Percentiles rank a stretch among this genome's conserved stretches.
These are phyloP conservation scores for Sporothrix brasiliensis DNA, from an alignment of 2,329 filamentous ascomycete species.

Conservation along the genomic window DNA sequence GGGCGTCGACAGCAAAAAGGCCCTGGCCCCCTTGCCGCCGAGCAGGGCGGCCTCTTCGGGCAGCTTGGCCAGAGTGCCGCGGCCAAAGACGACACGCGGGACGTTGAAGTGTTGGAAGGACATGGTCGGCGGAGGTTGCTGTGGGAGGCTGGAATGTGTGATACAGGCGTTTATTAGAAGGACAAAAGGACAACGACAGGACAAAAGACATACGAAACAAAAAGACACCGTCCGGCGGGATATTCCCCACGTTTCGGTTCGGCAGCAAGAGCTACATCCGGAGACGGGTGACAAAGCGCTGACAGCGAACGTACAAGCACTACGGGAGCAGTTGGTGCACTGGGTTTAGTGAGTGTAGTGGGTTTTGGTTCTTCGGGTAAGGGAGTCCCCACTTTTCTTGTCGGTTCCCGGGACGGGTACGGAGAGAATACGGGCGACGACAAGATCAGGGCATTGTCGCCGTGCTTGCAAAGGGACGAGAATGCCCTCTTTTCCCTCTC, in stretches of 20 bases:
- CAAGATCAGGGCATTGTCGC: background rate
- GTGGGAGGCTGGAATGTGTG: background rate
- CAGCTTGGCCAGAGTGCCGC: conserved; percentile 54
- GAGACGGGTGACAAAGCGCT: background rate
- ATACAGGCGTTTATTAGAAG: background rate
- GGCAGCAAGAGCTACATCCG: background rate
- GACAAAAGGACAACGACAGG: background rate
- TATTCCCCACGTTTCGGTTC: background rate
- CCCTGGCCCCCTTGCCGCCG: conserved; percentile 45
- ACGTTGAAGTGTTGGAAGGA: conserved; percentile 22
- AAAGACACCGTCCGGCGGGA: background rate
- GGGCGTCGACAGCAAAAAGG: conserved; percentile 58
- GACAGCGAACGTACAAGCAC: background rate
- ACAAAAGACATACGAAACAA: background rate
- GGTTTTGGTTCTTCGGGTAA: background rate
- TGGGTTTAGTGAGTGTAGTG: background rate
- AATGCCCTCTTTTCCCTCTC: no score
- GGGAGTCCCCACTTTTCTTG: background rate
- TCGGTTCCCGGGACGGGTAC: background rate
- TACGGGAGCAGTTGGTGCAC: background rate
- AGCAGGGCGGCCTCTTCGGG: conserved; percentile 48
- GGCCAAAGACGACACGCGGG: conserved; percentile 58
- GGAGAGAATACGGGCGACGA: background rate
- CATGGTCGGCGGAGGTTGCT: background rate
- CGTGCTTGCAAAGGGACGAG: no score